Evolutionary conservation across 768 basidiomycete species (phyloP).

Genomic region (Peribolospora baueri): DNA sequence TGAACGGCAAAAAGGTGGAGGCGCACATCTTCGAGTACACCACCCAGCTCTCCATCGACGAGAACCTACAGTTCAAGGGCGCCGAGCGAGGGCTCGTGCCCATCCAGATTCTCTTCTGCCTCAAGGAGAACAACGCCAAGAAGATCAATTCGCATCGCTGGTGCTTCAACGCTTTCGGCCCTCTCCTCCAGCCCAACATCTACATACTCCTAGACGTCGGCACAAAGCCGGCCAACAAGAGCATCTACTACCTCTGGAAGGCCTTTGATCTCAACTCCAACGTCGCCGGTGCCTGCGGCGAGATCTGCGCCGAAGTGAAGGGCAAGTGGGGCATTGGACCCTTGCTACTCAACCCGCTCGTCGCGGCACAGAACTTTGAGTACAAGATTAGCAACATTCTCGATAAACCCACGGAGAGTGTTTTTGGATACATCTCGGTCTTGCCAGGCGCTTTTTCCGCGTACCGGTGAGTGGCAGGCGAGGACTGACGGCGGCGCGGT

Average conservation of each 20-base stretch:
- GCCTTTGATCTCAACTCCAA: slow-evolving; percentile 56
- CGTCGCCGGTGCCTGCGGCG: slow-evolving; percentile 64
- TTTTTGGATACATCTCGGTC: slow-evolving; percentile 31
- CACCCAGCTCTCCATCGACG: slow-evolving; percentile 76
- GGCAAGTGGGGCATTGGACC: slow-evolving; percentile 46
- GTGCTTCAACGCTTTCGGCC: slow-evolving; percentile 88
- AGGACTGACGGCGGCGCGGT: background rate
- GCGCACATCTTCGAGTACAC: slow-evolving; percentile 40
- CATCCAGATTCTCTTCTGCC: slow-evolving; percentile 49
- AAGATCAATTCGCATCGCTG: slow-evolving; percentile 91
- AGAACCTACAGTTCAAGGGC: slow-evolving; percentile 65
- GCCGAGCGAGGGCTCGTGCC: slow-evolving; percentile 74
- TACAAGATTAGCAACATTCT: slow-evolving; percentile 83
- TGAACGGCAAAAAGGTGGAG: slow-evolving; percentile 43
- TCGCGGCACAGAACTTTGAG: slow-evolving; percentile 77
- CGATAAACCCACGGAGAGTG: slow-evolving; percentile 65
- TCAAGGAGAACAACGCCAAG: slow-evolving; percentile 44
- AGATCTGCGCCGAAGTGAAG: slow-evolving; percentile 32
- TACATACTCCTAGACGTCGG: slow-evolving; percentile 86
- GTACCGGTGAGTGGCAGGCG: slow-evolving; percentile 38
- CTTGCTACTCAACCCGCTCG: slow-evolving; percentile 47
- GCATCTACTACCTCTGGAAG: slow-evolving; percentile 88
- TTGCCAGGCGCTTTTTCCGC: slow-evolving; percentile 72
- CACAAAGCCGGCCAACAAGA: slow-evolving; percentile 64
- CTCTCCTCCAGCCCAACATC: slow-evolving; percentile 48